These are phyloP conservation scores for Syncephalastrum contaminatum DNA, from an alignment of 371 early-diverging fungal genomes.

Conservation along the genomic window DNA sequence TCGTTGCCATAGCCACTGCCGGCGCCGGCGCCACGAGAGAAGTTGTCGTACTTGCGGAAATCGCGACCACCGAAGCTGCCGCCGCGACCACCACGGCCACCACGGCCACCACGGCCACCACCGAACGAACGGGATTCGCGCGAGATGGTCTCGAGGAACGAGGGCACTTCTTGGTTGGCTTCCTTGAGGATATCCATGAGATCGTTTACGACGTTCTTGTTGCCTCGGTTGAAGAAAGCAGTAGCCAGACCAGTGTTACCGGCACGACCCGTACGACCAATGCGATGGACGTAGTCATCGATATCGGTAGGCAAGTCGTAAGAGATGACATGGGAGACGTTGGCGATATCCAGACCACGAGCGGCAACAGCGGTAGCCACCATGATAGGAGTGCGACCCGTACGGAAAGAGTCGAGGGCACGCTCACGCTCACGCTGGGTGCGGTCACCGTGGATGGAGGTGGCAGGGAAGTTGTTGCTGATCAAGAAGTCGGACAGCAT, in stretches of 20 bases:
- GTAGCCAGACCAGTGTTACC: constrained; percentile 93
- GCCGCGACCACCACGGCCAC: constrained; percentile 64
- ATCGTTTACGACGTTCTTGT: constrained; percentile 85
- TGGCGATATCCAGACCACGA: constrained; percentile 95
- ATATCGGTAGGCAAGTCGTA: constrained; percentile 94
- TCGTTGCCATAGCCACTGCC: constrained; percentile 28
- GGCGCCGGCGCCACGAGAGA: constrained; percentile 17
- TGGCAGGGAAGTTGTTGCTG: constrained; percentile 82
- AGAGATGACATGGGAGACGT: constrained; percentile 90
- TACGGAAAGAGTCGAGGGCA: constrained; percentile 89
- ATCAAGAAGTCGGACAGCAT: constrained; percentile 80
- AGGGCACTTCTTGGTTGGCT: constrained; percentile 55
- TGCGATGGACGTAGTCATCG: constrained; percentile 98
- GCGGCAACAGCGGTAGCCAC: constrained; percentile 99
- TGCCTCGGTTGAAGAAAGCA: constrained; percentile 96
- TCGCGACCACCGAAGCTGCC: constrained; percentile 51
- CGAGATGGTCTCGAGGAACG: constrained; percentile 62
- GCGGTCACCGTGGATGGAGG: constrained; percentile 97
- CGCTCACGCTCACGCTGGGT: constrained; percentile 96
- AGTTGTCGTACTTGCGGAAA: constrained; percentile 31
- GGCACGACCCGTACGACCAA: constrained; percentile 97
- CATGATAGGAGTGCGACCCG: constrained; percentile 90
- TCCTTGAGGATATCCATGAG: constrained; percentile 81
- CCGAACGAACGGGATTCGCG: constrained; percentile 61
- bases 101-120: constrained; percentile 62